phyloP scores from a whole-genome alignment of 2,329 filamentous ascomycete species.

The Penicillium thymicola region DNA sequence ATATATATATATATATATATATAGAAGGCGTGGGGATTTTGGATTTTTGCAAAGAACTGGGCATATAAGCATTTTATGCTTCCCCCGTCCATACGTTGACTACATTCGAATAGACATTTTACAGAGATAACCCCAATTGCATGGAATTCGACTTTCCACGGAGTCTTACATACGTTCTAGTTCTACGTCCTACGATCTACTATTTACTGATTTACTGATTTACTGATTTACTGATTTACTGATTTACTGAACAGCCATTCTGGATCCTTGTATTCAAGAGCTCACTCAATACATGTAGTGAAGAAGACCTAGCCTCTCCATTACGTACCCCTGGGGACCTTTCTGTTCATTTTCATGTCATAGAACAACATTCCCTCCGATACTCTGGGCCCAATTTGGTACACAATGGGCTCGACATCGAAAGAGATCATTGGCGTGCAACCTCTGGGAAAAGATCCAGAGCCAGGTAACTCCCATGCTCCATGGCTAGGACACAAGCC shows the following conservation, averaged over 20 bases:
- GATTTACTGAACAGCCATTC: neutral
- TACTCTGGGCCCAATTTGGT: neutral
- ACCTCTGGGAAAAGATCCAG: neutral
- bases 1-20: neutral
- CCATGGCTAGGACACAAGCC: neutral
- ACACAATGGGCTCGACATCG: neutral
- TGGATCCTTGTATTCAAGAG: neutral
- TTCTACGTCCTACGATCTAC: no score
- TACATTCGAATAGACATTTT: neutral
- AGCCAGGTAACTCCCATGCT: neutral
- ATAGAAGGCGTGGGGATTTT: slow-evolving; percentile 3
- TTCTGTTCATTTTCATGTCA: neutral
- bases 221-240: neutral
- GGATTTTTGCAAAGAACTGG: neutral
- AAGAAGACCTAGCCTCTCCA: neutral
- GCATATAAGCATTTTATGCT: neutral
- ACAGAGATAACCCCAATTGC: neutral
- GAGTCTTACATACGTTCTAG: neutral
- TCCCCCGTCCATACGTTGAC: neutral
- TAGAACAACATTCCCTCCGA: neutral
- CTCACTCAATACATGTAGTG: neutral
- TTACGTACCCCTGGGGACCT: neutral
- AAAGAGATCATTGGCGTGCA: neutral
- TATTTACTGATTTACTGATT: neutral
- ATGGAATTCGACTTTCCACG: neutral